Base-by-base conservation (phyloP, 2,329 filamentous ascomycete species). In the Stenocarpella maydis region DNA sequence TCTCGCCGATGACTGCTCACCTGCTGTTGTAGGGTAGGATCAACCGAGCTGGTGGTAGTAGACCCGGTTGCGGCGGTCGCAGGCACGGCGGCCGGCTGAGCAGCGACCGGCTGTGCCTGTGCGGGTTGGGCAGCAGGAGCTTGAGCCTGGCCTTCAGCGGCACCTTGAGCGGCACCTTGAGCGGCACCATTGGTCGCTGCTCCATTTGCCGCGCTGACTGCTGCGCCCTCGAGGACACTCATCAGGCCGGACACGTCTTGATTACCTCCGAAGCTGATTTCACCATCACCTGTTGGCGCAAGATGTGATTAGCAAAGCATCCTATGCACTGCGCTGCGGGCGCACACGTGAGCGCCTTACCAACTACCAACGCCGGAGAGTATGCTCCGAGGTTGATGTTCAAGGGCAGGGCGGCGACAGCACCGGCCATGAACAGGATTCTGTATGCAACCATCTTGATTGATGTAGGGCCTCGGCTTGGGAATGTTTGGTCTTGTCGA, bases 221-320 rank as follows among this genome's bases (percentile, higher is more conserved):
- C 82, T 41, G 82, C 83, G 65, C 83, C 83, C 75, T 84, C 80
- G 72, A 83, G 79, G 50, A 80, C 82, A 71, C 79, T 84, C 77
- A 85, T 81, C 67, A 84, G 74, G 65, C 74, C 79, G 54, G 82
- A 79, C 39, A 85, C 83, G 75, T 84, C 82, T 75, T 81, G 77
- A 67, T 78, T 79, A 70, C 82, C 82, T 72, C 82, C 78, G 71
- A 84, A 84, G 71, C 81, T 82, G 71, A 84, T 83, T 74, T 83
- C 82, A 78, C 82, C 82, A 78, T 79, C 78, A 78, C 78, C 78
- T 79, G 75, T 75, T 65, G 58, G 53, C 45, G 49, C 26, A 55
- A 43, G 37, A 10, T 15, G n/a, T 21, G 52, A 41, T 69, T 65
- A 69, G 68, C 52, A 53, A 12, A 50, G 24, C 4, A 26, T 49